Evolutionary conservation across 176 grass and related monocot genomes (phyloP), one percentile per base, ranked within the genome.

Genomic region (Melocanna baccifera): DNA sequence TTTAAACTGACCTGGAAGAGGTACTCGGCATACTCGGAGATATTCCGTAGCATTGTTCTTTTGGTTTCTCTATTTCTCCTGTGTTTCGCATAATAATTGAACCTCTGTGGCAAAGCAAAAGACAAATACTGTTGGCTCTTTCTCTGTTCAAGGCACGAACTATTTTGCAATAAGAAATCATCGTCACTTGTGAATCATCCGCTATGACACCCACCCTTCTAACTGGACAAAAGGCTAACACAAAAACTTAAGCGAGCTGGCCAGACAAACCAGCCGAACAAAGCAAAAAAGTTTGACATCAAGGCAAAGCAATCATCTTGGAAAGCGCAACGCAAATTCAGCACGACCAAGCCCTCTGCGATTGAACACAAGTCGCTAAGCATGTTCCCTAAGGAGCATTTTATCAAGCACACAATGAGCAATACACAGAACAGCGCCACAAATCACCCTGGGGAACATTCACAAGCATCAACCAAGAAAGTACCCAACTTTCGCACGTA

Each of bases 31-130:
- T 98, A 98, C 13, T 95, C 87, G 4, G 89, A 88, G 52, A 95
- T 82, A 83, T 94, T 92, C 62, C 55, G 61, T 63, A 98, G 53
- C 78, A 91, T 59, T 7, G 83, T 80, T 83, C 80, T 89, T 86
- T 90, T 90, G 71, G 89, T 90, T 83, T 95, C 93, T 69, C 73
- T 91, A 67, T 97, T 93, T 88, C 63, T 92, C 77, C 76, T 93
- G 75, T 73, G 83, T 56, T 56, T 56, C 16, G 34, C 83, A 62
- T 95, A 93, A 80, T 83, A 85, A 81, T 83, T 95, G 85, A 98
- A 98, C 84, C 89, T 90, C 93, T 95, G 85, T 37, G 71, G 43
- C 39, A 91, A 67, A 76, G 57, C 37, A 73, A 79, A 67, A 82
- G 65, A 66, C 30, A 61, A 36, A 63, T 53, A 59, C 7, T 46